Conservation (phyloP, 78 protist genomes). For the Dictyostelium capitatum region DNA sequence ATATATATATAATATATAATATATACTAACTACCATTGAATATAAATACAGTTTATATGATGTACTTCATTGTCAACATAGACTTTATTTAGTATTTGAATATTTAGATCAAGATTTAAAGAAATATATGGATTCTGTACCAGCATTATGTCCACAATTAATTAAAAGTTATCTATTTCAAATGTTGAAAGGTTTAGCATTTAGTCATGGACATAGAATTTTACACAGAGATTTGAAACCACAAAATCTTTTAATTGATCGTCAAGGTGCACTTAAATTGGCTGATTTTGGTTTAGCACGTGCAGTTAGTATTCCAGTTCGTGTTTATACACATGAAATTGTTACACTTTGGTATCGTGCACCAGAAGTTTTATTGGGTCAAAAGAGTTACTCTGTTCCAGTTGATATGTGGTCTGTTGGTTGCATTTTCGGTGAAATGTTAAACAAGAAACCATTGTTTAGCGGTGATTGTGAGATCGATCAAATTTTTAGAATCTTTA, state of each 20-base stretch:
- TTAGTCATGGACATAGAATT: conserved; percentile 93
- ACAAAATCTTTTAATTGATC: conserved; percentile 96
- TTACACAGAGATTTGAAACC: conserved; percentile 99
- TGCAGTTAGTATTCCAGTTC: conserved; percentile 95
- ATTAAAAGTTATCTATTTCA: conserved; percentile 88
- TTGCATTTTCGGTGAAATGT: conserved; percentile 99
- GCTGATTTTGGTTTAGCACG: conserved; percentile 99
- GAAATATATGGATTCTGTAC: conserved; percentile 90
- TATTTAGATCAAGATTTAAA: conserved; percentile 97
- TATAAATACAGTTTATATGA: conserved; percentile 89
- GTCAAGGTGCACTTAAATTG: conserved; percentile 93
- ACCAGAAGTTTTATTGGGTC: conserved; percentile 99
- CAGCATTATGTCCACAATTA: conserved; percentile 69
- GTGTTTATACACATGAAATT: conserved; percentile 96
- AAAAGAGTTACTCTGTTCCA: conserved; percentile 94
- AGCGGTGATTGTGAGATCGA: conserved; percentile 96
- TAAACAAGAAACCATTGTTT: conserved; percentile 94
- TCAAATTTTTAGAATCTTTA: conserved; percentile 96
- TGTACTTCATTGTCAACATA: conserved; percentile 95
- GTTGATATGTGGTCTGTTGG: conserved; percentile 99
- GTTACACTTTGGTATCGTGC: conserved; percentile 99
- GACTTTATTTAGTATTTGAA: conserved; percentile 99
- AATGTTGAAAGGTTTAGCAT: conserved; percentile 93
- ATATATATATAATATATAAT: not conserved
- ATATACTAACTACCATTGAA: not conserved